Base-by-base conservation (phyloP, 2,329 filamentous ascomycete species). In the Bisporella sp. region DNA sequence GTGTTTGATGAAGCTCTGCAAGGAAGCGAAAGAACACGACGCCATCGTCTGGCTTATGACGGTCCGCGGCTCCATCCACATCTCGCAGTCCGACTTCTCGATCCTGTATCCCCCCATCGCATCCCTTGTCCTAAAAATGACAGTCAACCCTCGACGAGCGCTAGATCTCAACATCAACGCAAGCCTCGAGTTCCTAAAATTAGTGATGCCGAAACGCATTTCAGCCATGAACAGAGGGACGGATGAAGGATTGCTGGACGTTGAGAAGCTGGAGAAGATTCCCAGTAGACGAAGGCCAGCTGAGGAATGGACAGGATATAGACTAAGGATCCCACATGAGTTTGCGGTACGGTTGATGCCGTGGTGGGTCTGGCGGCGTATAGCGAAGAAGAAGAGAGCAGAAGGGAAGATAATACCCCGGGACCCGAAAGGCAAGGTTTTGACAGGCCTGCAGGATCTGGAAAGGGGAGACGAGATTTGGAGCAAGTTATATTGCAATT, bases 51-150 rank as follows among this genome's bases (percentile, higher is more conserved):
- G 75, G 74, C 73, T 77, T 64, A 64, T 76, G 61, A 73, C 74
- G 30, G 70, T 77, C 46, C 69, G 72, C 37, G 83, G 83, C 30
- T 82, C 81, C 1, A 78, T 85, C 1, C 82, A 87, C 60, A 70
- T 86, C 31, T 79, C 76, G 5, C 82, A 85, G 62, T 81, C 78
- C 2, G 82, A 87, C 65, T 86, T 86, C 59, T 77, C 78, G 1
- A 67, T 86, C 1, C 66, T 87, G 13, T 87, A 85, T 59, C 78
- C 76, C 4, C 72, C 74, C 40, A 69, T 80, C 57, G 77, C 78
- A 62, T 76, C 77, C 1, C 62, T 80, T 6, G 66, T 84, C 11
- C 69, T 82, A 54, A 86, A 86, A 63, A 78, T 77, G 46, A 77
- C 81, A 11, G 76, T 82, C n/a, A 74, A 85, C 57, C 80, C 82